These are phyloP conservation scores for Ophiosphaerella herpotricha DNA, from an alignment of 2,329 filamentous ascomycete genomes.

Conservation along the genomic window DNA sequence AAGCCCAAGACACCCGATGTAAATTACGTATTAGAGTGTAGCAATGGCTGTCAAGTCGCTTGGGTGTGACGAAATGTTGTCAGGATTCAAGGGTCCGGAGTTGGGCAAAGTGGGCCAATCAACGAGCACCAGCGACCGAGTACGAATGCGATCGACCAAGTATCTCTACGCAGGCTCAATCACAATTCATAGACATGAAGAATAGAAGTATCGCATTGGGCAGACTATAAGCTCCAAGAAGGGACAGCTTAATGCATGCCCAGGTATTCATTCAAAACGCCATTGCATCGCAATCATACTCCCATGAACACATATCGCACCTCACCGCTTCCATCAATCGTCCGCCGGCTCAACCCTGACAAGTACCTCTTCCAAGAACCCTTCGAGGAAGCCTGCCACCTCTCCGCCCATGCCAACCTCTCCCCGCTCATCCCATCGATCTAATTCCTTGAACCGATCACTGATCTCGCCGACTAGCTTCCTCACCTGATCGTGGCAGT, in stretches of 20 bases:
- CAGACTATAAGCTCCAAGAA: background rate
- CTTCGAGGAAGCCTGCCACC: constrained; percentile 86
- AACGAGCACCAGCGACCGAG: background rate
- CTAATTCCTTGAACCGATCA: constrained; percentile 85
- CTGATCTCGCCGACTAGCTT: constrained; percentile 82
- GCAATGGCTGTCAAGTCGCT: constrained; percentile 2
- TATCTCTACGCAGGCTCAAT: background rate
- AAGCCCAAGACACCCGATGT: too few species aligned
- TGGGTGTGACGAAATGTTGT: constrained; percentile 14
- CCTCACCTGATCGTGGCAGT: constrained; percentile 82
- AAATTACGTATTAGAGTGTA: background rate
- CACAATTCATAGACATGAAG: background rate
- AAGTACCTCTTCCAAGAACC: constrained; percentile 89
- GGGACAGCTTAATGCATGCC: background rate
- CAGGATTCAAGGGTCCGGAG: constrained; percentile 11
- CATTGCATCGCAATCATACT: background rate
- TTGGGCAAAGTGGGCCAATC: background rate
- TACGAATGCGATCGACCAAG: background rate
- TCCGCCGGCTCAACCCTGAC: constrained; percentile 88
- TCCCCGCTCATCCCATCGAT: constrained; percentile 81
- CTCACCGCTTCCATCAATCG: constrained; percentile 49
- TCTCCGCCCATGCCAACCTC: constrained; percentile 94
- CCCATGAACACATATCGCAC: background rate
- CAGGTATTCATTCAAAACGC: constrained; percentile 1
- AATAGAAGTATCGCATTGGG: background rate